Percentiles rank a stretch among this genome's conserved stretches.
These are phyloP conservation scores for Phoma sp. DNA, from an alignment of 2,329 filamentous ascomycete genomes.

Conservation along the genomic window DNA sequence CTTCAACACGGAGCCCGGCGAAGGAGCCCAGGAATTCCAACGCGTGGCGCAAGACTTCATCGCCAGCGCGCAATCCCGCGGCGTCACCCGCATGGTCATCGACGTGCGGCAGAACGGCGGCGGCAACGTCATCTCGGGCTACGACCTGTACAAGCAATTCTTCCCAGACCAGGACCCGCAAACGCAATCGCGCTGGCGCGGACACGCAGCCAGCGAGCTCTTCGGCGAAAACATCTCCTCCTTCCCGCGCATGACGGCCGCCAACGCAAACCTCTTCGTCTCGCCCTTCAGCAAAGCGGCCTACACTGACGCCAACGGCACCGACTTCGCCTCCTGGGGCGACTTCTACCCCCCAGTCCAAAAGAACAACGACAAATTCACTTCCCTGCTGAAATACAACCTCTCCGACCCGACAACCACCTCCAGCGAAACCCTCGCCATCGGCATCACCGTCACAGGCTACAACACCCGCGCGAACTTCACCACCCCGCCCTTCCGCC, in stretches of 20 bases:
- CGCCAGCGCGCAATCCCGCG: slow-evolving; percentile 51
- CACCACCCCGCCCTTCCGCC: slow-evolving; percentile 44
- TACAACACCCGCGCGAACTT: slow-evolving; percentile 34
- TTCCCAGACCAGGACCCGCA: slow-evolving; percentile 56
- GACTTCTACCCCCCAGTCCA: slow-evolving; percentile 46
- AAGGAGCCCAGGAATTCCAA: slow-evolving; percentile 44
- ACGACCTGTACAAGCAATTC: slow-evolving; percentile 59
- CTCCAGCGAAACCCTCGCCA: slow-evolving; percentile 34
- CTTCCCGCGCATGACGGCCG: slow-evolving; percentile 16
- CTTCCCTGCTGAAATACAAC: slow-evolving; percentile 48
- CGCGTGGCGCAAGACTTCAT: slow-evolving; percentile 53
- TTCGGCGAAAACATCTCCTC: slow-evolving; percentile 32
- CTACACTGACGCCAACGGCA: slow-evolving; percentile 32
- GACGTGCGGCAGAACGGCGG: slow-evolving; percentile 68
- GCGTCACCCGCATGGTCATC: slow-evolving; percentile 66
- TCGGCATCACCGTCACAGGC: slow-evolving; percentile 41
- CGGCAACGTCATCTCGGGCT: slow-evolving; percentile 53
- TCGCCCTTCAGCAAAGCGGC: slow-evolving; percentile 46
- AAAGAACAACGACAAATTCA: slow-evolving; percentile 47
- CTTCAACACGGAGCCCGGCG: slow-evolving; percentile 44
- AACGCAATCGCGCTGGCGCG: slow-evolving; percentile 55
- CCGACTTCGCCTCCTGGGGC: slow-evolving; percentile 43
- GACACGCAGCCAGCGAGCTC: slow-evolving; percentile 44
- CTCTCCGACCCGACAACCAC: slow-evolving; percentile 43
- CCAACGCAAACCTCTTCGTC: slow-evolving; percentile 35